These are phyloP conservation scores for Pholiota molesta DNA, from an alignment of 768 basidiomycete genomes.

Conservation along the genomic window DNA sequence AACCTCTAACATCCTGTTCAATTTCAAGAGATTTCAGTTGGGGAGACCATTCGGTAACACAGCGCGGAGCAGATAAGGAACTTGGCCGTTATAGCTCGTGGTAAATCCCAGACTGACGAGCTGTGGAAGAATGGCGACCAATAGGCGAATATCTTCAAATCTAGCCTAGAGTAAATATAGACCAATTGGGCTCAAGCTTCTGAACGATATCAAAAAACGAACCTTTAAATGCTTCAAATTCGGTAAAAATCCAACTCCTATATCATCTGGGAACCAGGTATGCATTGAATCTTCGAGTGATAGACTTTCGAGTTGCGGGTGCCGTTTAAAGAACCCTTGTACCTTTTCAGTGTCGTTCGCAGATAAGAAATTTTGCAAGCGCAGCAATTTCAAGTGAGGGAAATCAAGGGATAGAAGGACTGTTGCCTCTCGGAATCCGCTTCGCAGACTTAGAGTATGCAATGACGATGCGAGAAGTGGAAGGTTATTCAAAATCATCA, in stretches of 20 bases:
- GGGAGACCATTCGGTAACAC: slow-evolving; percentile 19
- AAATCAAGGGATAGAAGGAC: neutral
- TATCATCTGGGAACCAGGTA: neutral
- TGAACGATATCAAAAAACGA: neutral
- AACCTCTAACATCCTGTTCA: neutral
- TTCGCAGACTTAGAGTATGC: neutral
- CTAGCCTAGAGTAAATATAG: neutral
- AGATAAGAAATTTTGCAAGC: neutral
- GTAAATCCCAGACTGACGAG: slow-evolving; percentile 12
- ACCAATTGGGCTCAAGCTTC: too few species aligned
- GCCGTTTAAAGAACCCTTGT: neutral
- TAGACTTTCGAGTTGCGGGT: neutral
- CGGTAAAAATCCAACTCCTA: neutral
- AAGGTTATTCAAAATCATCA: neutral
- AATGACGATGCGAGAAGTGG: neutral
- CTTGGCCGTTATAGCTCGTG: slow-evolving; percentile 17
- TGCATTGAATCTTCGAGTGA: neutral
- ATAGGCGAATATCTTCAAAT: slow-evolving; percentile 8
- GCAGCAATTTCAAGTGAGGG: neutral
- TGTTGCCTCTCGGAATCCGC: neutral
- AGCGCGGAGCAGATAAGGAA: slow-evolving; percentile 22
- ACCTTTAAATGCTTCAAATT: neutral
- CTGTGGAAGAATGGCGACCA: slow-evolving; percentile 12
- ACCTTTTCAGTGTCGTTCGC: too few species aligned
- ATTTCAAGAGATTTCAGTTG: slow-evolving; percentile 18